These are phyloP conservation scores for Stropharia rugosoannulata DNA, from an alignment of 768 basidiomycete genomes.

Conservation along the genomic window DNA sequence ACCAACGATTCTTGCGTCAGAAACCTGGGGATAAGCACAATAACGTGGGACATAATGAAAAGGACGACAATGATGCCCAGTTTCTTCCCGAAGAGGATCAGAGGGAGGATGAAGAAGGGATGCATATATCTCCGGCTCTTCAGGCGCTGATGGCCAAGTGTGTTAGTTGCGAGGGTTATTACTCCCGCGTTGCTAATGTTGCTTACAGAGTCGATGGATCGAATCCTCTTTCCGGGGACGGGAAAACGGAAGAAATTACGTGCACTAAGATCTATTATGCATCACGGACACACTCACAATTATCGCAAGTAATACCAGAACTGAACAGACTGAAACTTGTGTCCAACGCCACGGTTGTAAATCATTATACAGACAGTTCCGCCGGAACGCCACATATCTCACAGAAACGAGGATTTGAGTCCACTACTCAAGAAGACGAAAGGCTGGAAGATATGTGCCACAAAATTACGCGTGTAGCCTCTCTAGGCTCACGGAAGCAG, in stretches of 20 bases:
- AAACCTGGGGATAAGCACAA: slow-evolving; percentile 7
- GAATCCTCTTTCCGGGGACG: slow-evolving; percentile 11
- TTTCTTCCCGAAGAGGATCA: slow-evolving; percentile 70
- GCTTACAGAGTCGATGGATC: slow-evolving; percentile 31
- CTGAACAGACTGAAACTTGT: slow-evolving; percentile 65
- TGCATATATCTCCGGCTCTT: slow-evolving; percentile 75
- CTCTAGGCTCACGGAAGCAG: slow-evolving; percentile 87
- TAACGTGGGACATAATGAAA: slow-evolving; percentile 8
- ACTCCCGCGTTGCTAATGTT: background rate
- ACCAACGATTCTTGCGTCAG: slow-evolving; percentile 11
- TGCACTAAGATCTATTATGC: slow-evolving; percentile 91
- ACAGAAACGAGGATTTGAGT: slow-evolving; percentile 21
- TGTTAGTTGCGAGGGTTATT: background rate
- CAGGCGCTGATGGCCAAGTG: slow-evolving; percentile 81
- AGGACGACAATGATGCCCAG: slow-evolving; percentile 54
- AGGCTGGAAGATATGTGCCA: slow-evolving; percentile 25
- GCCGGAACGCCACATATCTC: slow-evolving; percentile 12
- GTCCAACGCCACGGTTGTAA: slow-evolving; percentile 20
- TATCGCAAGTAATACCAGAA: slow-evolving; percentile 88
- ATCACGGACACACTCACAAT: slow-evolving; percentile 94
- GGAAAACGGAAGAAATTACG: slow-evolving; percentile 45
- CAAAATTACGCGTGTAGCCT: slow-evolving; percentile 58
- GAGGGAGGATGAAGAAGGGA: slow-evolving; percentile 35
- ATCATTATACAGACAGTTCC: slow-evolving; percentile 15
- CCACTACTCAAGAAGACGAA: slow-evolving; percentile 5